Conservation (phyloP, 2,329 filamentous ascomycete species). For the Nothophaeocryptopus gaeumannii region DNA sequence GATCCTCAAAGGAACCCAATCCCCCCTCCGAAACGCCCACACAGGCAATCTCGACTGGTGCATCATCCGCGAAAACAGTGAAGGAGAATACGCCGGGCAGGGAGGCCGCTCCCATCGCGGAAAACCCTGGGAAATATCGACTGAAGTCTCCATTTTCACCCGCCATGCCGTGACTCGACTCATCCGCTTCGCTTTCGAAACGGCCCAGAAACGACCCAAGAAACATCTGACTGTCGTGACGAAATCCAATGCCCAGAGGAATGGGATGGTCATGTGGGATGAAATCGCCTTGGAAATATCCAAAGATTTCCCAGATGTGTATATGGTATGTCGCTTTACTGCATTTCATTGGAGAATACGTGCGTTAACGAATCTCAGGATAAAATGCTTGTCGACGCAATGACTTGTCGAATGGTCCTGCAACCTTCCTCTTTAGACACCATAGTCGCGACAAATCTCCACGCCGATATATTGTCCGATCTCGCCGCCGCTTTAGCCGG, state of each 20-base stretch:
- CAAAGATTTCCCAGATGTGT: slow-evolving; percentile 59
- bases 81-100: slow-evolving; percentile 65
- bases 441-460: slow-evolving; percentile 61
- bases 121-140: slow-evolving; percentile 59
- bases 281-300: slow-evolving; percentile 57
- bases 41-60: slow-evolving; percentile 64
- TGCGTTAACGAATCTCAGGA: too few relatives aligned
- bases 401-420: slow-evolving; percentile 63
- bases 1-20: slow-evolving; percentile 59
- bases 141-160: slow-evolving; percentile 64
- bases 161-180: slow-evolving; percentile 58
- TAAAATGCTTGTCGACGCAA: slow-evolving; percentile 66
- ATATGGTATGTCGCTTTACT: too few relatives aligned
- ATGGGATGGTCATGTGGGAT: slow-evolving; percentile 63
- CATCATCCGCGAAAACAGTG: slow-evolving; percentile 64
- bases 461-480: slow-evolving; percentile 67
- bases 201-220: slow-evolving; percentile 54
- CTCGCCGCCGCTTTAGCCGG: slow-evolving; percentile 68
- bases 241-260: slow-evolving; percentile 64
- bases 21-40: slow-evolving; percentile 53
- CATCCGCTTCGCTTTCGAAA: slow-evolving; percentile 63
- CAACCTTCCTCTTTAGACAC: slow-evolving; percentile 60
- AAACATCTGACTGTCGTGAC: slow-evolving; percentile 63
- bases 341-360: too few relatives aligned
- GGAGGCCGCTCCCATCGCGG: slow-evolving; percentile 61